phyloP scores from a whole-genome alignment of 129 eudicot species.

The Centella asiatica region DNA sequence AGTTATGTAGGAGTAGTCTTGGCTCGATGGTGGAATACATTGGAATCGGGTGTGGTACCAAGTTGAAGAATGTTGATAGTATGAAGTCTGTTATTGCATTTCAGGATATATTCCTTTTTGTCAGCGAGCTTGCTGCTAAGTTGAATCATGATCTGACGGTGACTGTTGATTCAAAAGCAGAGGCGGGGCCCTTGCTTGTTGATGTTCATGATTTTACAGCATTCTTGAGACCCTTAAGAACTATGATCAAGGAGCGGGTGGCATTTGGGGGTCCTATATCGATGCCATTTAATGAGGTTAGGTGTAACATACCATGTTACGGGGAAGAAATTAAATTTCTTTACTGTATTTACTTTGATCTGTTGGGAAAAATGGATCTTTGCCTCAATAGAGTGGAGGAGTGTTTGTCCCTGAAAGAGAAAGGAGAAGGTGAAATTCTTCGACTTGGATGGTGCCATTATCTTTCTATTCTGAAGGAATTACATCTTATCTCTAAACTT shows the following conservation, averaged over 20 bases:
- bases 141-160: constrained; percentile 26
- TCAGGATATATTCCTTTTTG: constrained; percentile 48
- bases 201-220: constrained; percentile 52
- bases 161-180: constrained; percentile 18
- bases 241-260: constrained; percentile 18
- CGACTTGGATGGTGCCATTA: constrained; percentile 41
- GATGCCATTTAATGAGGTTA: constrained; percentile 14
- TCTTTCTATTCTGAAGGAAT: constrained; percentile 48
- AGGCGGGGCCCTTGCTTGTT: constrained; percentile 21
- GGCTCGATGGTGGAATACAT: constrained; percentile 44
- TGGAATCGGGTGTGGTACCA: constrained; percentile 16
- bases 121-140: constrained; percentile 42
- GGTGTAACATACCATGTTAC: constrained; percentile 18
- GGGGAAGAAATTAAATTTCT: constrained; percentile 32
- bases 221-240: constrained; percentile 46
- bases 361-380: constrained; percentile 39
- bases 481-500: constrained; percentile 37
- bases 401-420: constrained; percentile 18
- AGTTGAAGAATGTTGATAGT: constrained; percentile 7
- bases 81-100: constrained; percentile 20
- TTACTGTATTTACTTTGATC: constrained; percentile 21
- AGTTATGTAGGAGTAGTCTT: constrained; percentile 43
- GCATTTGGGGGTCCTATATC: constrained; percentile 14
- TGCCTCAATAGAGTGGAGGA: constrained; percentile 49
- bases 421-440: constrained; percentile 20